Evolutionary conservation across 2,329 filamentous ascomycete genomes (phyloP).

Genomic region (Nigrospora oryzae): DNA sequence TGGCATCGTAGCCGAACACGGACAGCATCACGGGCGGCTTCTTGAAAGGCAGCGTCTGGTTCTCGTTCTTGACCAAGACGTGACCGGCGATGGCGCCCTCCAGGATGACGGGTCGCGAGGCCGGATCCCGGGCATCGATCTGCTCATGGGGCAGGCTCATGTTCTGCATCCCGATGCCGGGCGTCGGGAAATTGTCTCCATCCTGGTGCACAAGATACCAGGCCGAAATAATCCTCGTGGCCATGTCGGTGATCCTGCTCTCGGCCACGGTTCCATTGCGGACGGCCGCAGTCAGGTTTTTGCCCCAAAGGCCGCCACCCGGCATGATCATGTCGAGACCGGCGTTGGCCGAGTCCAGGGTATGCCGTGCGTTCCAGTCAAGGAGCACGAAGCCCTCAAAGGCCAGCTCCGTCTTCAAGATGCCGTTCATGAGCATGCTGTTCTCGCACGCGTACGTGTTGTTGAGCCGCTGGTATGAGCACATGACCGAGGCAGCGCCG

Average conservation of each 20-base stretch:
- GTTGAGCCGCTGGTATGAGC: constrained; percentile 64
- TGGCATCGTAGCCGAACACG: constrained; percentile 58
- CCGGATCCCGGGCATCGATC: constrained; percentile 39
- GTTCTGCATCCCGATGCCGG: constrained; percentile 50
- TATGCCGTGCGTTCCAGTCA: constrained; percentile 63
- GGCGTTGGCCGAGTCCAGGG: constrained; percentile 42
- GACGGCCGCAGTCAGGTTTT: constrained; percentile 67
- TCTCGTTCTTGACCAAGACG: constrained; percentile 69
- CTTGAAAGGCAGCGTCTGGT: constrained; percentile 51
- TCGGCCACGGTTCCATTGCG: constrained; percentile 66
- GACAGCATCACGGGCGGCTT: constrained; percentile 47
- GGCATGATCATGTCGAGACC: constrained; percentile 68
- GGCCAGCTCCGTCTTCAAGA: constrained; percentile 54
- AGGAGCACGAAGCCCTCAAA: constrained; percentile 63
- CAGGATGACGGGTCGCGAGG: constrained; percentile 33
- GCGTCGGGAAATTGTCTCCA: constrained; percentile 33
- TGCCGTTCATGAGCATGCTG: constrained; percentile 57
- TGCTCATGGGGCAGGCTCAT: constrained; percentile 37
- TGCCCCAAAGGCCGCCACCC: constrained; percentile 45
- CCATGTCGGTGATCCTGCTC: constrained; percentile 71
- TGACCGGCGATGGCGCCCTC: constrained; percentile 53
- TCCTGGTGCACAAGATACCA: constrained; percentile 51
- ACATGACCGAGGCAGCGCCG: constrained; percentile 53
- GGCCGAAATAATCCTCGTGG: constrained; percentile 56
- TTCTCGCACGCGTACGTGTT: constrained; percentile 69